Evolutionary conservation across 768 basidiomycete genomes (phyloP).

Genomic region (Rhodotorula sphaerocarpa): DNA sequence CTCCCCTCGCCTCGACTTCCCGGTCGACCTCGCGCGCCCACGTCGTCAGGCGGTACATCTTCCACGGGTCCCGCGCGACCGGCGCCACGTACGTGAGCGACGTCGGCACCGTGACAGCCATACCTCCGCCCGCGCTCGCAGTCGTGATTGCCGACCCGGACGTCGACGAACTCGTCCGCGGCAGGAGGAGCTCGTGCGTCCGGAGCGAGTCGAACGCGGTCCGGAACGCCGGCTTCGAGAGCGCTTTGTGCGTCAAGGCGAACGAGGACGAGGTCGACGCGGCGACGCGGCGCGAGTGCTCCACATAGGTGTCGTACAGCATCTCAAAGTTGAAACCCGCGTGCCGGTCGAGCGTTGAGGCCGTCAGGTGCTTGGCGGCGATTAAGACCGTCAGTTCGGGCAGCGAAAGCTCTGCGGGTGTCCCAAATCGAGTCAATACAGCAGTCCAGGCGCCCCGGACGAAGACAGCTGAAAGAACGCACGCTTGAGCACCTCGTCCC

Average conservation of each 20-base stretch:
- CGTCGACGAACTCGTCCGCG: conserved; percentile 7
- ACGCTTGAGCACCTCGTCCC: conserved; percentile 16
- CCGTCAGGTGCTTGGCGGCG: conserved; percentile 64
- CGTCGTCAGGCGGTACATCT: conserved; percentile 18
- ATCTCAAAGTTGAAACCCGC: conserved; percentile 82
- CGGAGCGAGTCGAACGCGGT: conserved; percentile 30
- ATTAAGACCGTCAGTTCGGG: conserved; percentile 64
- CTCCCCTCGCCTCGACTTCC: conserved; percentile 16
- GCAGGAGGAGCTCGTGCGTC: conserved; percentile 24
- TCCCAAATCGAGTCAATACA: not conserved
- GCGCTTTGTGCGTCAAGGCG: not conserved
- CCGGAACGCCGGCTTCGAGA: not conserved
- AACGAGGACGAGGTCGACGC: conserved; percentile 12
- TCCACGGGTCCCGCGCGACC: conserved; percentile 17
- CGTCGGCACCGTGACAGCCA: not conserved
- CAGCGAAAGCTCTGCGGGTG: conserved; percentile 55
- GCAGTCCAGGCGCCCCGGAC: too few species aligned
- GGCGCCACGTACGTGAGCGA: conserved; percentile 9
- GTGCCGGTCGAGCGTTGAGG: conserved; percentile 57
- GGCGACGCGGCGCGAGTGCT: conserved; percentile 25
- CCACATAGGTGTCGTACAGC: conserved; percentile 56
- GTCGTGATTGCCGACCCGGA: not conserved
- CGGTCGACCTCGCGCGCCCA: conserved; percentile 18
- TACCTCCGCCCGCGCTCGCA: conserved; percentile 4
- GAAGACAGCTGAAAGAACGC: not conserved